Evolutionary conservation across 257 asterid genomes (phyloP), one percentile per base, ranked within the genome.

Genomic region (Asclepias syriaca): DNA sequence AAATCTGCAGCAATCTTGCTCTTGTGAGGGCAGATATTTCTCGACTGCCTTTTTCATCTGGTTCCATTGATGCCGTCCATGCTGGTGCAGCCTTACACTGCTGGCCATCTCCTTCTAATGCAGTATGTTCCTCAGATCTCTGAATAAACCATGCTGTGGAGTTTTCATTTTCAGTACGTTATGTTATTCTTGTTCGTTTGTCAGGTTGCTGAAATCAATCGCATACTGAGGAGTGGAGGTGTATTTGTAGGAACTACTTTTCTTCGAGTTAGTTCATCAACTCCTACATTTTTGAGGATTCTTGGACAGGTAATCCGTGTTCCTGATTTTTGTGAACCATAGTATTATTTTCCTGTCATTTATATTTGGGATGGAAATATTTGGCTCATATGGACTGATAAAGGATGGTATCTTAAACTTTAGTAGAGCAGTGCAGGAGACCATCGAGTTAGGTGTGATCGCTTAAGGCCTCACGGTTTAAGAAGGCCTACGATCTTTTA

Each of bases 1-100:
- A n/a, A 66, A 27, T 49, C 8, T 71, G 81, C 93, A 94, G 97
- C 56, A 85, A 84, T 83, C 81, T 91, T 80, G 97, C 97, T 68
- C 97, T 94, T 76, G 97, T 94, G 74, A 91, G 97, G 76, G 97
- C 97, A 66, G 99, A 94, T 86, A 89, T 94, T 77, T 91, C 99
- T 12, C 83, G 97, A 80, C 93, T 94, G 68, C 97, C 97, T 9
- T 91, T 94, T 79, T 56, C 92, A 22, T 94, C 97, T 63, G 92
- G 96, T 80, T 89, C 97, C 1, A 68, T 94, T 45, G 97, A 94
- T 78, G 93, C 96, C 66, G 97, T 91, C 59, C 97, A 91, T 81
- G 99, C 99, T 81, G 99, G 99, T 57, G 99, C 99, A 46, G 99
- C 97, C 29, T 81, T 94, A 81, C 99, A 94, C 78, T 94, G 97